These are phyloP conservation scores for Aplosporella prunicola DNA, from an alignment of 2,329 filamentous ascomycete species.

Conservation along the genomic window DNA sequence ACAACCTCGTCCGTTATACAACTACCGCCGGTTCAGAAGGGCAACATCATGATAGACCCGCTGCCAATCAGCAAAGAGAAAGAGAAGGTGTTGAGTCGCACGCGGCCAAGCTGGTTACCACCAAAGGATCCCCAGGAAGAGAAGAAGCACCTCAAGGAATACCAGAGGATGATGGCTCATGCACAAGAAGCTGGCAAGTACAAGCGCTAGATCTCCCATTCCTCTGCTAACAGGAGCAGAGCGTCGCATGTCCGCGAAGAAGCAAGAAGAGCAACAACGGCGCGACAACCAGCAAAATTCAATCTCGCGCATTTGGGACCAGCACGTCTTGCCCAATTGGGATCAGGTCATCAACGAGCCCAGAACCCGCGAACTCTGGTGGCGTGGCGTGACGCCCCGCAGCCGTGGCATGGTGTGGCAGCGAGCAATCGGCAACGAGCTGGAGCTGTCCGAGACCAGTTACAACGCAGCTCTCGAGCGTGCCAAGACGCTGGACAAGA, in stretches of 20 bases:
- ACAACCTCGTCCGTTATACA: slow-evolving; percentile 42
- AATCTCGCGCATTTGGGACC: slow-evolving; percentile 58
- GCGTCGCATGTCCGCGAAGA: slow-evolving; percentile 40
- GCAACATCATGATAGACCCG: slow-evolving; percentile 76
- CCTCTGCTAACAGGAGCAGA: slow-evolving; percentile 25
- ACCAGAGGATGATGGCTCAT: slow-evolving; percentile 69
- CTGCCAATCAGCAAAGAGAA: slow-evolving; percentile 79
- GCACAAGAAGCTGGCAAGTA: slow-evolving; percentile 47
- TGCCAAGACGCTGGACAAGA: slow-evolving; percentile 52
- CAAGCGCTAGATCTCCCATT: no score
- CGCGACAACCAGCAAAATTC: slow-evolving; percentile 42
- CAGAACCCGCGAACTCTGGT: slow-evolving; percentile 68
- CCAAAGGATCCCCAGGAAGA: slow-evolving; percentile 88
- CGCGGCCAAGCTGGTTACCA: slow-evolving; percentile 70
- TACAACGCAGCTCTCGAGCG: slow-evolving; percentile 62
- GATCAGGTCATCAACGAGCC: slow-evolving; percentile 58
- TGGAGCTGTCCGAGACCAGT: slow-evolving; percentile 56
- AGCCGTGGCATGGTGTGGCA: slow-evolving; percentile 62
- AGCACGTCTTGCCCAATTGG: slow-evolving; percentile 69
- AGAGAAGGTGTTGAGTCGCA: slow-evolving; percentile 71
- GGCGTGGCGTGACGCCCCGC: slow-evolving; percentile 65
- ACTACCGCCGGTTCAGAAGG: slow-evolving; percentile 58
- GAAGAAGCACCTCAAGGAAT: slow-evolving; percentile 75
- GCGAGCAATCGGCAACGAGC: slow-evolving; percentile 62
- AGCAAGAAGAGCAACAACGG: slow-evolving; percentile 43